Evolutionary conservation across 441 rosid genomes (phyloP), one percentile per base, ranked within the genome.

Genomic region (Pelargonium citronellum): DNA sequence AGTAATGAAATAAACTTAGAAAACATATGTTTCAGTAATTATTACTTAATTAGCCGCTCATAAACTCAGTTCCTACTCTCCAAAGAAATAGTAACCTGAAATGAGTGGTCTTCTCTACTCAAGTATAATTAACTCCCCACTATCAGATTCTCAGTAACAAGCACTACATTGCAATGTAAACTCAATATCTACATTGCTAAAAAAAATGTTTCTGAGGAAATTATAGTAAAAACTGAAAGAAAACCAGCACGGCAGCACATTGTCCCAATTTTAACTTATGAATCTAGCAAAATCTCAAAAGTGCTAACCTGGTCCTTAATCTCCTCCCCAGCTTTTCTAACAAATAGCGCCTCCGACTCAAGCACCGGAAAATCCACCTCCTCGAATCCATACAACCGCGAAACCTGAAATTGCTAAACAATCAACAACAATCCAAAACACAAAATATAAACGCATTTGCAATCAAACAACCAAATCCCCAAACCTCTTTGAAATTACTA

Each of bases 291-390:
- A 0, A 16, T 67, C 24, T 17, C 1, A 19, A 43, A 70, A 41
- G 64, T 0, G 73, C 77, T 7, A 70, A 91, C 97, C 85, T 94
- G 96, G 77, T 88, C 95, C 74, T 88, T 84, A 71, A 94, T 91
- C 85, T 94, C 95, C 73, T 94, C 97, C 19, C 96, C 97, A 15
- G 93, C 91, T 83, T 91, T 94, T 73, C 96, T 81, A 77, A 88
- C 85, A 60, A 87, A 94, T 75, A 94, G 73, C 13, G 93, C 92
- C 78, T 94, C 93, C 2, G 95, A 79, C 78, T 94, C 95, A 81
- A 94, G 55, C 7, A 90, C 91, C 11, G 95, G 96, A 70, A 77
- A 89, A 80, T 90, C 98, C 27, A 90, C 90, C 81, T 92, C 96
- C 76, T 92, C 96, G 57, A 82, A 88, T 27, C 93, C 98, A 71